Conservation (phyloP, 2,329 filamentous ascomycete species). For the Teratosphaeria gauchensis region DNA sequence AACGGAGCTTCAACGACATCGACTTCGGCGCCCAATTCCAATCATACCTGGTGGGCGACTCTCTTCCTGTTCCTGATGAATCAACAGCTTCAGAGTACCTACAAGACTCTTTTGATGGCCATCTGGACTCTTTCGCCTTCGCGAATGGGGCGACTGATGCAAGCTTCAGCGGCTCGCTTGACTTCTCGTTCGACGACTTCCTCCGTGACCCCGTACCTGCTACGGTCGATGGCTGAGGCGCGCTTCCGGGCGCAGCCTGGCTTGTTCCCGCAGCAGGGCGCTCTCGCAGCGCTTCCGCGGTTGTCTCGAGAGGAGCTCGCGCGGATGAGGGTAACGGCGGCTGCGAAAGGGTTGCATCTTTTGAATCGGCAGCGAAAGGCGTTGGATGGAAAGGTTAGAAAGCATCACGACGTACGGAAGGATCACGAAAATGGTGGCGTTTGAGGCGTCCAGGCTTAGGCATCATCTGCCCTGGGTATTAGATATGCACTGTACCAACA, state of each 20-base stretch:
- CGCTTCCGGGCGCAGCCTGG: constrained; percentile 38
- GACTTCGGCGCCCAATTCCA: constrained; percentile 6
- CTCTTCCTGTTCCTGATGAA: constrained; percentile 24
- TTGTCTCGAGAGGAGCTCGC: constrained; percentile 5
- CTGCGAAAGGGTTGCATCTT: neutral
- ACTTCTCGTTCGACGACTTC: constrained; percentile 28
- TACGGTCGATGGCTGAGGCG: constrained; percentile 33
- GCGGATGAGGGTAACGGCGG: neutral
- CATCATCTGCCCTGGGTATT: neutral
- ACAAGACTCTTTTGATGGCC: constrained; percentile 23
- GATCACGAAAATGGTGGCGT: neutral
- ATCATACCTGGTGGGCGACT: constrained; percentile 15
- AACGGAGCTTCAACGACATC: constrained; percentile 13
- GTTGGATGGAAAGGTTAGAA: neutral
- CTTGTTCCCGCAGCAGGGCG: constrained; percentile 32
- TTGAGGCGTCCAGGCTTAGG: neutral
- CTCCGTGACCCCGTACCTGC: constrained; percentile 34
- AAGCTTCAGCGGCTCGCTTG: constrained; percentile 23
- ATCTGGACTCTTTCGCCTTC: constrained; percentile 28
- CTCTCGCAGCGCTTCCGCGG: constrained; percentile 17
- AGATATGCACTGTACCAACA: neutral
- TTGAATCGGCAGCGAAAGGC: constrained; percentile 1
- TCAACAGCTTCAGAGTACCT: constrained; percentile 23
- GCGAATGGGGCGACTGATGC: constrained; percentile 26
- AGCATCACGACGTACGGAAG: neutral